These are phyloP conservation scores for Lenwebbia sp. DNA, from an alignment of 345 rosid genomes.

Conservation along the genomic window DNA sequence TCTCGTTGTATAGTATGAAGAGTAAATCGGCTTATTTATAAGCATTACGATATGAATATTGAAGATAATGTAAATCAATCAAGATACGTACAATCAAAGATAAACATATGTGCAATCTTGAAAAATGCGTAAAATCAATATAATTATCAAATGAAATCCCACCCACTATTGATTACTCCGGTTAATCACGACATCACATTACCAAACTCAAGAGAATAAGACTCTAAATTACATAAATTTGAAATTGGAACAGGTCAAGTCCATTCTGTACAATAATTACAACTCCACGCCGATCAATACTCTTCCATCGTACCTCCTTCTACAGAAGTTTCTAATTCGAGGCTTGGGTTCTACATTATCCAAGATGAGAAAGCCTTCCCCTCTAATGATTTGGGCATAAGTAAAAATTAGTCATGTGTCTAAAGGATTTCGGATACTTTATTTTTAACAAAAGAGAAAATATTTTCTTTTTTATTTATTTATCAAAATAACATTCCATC, in stretches of 20 bases:
- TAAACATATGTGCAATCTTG: too few species aligned
- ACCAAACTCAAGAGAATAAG: background rate
- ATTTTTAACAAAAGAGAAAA: background rate
- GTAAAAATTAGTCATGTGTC: background rate
- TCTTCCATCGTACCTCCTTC: background rate
- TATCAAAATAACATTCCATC: too few species aligned
- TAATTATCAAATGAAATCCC: background rate
- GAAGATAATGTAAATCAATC: too few species aligned
- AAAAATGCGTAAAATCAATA: too few species aligned
- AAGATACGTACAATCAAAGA: too few species aligned
- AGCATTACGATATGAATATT: too few species aligned
- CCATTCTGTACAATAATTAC: background rate
- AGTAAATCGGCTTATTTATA: too few species aligned
- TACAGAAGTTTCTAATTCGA: background rate
- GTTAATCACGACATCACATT: background rate
- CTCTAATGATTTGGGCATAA: background rate
- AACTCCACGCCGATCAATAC: background rate
- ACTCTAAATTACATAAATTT: background rate
- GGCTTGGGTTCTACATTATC: background rate
- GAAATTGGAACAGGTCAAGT: background rate
- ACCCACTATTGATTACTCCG: background rate
- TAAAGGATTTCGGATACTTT: background rate
- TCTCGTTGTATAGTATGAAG: too few species aligned
- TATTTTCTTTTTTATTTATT: background rate
- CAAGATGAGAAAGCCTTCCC: background rate